Conservation (phyloP, 2,329 filamentous ascomycete genomes). For the Trichophyton mentagrophytes region DNA sequence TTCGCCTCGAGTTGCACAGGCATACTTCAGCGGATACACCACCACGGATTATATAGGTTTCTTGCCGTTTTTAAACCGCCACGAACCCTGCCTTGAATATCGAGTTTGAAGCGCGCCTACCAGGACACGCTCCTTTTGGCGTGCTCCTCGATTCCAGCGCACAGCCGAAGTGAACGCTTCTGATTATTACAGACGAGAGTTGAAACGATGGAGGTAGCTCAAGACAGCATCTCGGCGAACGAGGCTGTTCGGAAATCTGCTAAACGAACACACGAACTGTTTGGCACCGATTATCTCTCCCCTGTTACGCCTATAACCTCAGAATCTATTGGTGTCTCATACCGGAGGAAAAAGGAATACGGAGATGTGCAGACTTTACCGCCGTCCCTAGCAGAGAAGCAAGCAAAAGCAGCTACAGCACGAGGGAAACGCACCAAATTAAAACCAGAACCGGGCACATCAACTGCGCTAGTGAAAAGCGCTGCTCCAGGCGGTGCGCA, state of each 20-base stretch:
- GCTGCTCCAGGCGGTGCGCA: slow-evolving; percentile 19
- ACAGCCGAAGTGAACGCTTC: not conserved
- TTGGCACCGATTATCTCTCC: slow-evolving; percentile 36
- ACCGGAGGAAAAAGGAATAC: slow-evolving; percentile 52
- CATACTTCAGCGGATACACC: not conserved
- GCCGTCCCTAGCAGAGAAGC: slow-evolving; percentile 63
- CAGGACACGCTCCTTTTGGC: not conserved
- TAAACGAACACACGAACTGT: slow-evolving; percentile 36
- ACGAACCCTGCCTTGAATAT: not conserved
- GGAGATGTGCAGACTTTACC: slow-evolving; percentile 64
- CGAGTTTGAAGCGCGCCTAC: not conserved
- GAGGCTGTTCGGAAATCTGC: slow-evolving; percentile 31
- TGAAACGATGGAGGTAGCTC: slow-evolving; percentile 10
- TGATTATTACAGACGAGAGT: not conserved
- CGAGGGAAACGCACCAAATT: slow-evolving; percentile 51
- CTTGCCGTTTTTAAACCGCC: not conserved
- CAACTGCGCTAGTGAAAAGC: slow-evolving; percentile 43
- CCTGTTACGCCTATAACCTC: slow-evolving; percentile 29
- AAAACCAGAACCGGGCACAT: slow-evolving; percentile 43
- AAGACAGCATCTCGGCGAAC: slow-evolving; percentile 13
- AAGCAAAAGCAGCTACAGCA: slow-evolving; percentile 52
- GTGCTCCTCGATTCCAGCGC: not conserved
- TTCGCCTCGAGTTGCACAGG: not conserved
- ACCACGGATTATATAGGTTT: not conserved
- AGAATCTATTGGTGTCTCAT: slow-evolving; percentile 33